These are phyloP conservation scores for Chenopodium quinoa DNA, from an alignment of 148 eudicot genomes.

Conservation along the genomic window DNA sequence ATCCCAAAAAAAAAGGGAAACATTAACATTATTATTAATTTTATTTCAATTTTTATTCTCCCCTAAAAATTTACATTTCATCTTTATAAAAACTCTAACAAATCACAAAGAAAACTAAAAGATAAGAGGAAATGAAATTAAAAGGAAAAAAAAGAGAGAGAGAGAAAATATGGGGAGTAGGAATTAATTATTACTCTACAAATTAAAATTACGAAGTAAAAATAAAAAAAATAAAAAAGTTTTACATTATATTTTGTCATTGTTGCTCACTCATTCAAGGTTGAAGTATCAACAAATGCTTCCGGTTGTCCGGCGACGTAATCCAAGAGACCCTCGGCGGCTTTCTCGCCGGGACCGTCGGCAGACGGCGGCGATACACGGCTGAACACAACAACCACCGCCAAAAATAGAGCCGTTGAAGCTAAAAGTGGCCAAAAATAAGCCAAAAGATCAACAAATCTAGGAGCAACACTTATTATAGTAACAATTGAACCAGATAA, in stretches of 20 bases:
- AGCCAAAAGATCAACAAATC: slow-evolving; percentile 45
- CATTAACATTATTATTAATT: not conserved
- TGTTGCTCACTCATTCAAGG: slow-evolving; percentile 13
- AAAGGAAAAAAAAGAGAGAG: not conserved
- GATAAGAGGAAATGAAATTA: not conserved
- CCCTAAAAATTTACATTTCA: slow-evolving; percentile 14
- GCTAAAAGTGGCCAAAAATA: slow-evolving; percentile 73
- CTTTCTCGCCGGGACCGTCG: slow-evolving; percentile 51
- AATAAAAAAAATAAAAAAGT: slow-evolving; percentile 1
- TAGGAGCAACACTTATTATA: slow-evolving; percentile 42
- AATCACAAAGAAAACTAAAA: not conserved
- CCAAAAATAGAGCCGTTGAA: slow-evolving; percentile 76
- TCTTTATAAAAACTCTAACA: not conserved
- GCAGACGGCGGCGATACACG: slow-evolving; percentile 48
- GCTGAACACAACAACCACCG: slow-evolving; percentile 53
- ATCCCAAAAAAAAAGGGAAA: not conserved
- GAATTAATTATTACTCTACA: slow-evolving; percentile 15
- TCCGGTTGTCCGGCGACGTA: slow-evolving; percentile 58
- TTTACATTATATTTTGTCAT: not conserved
- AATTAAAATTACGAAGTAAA: not conserved
- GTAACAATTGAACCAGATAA: slow-evolving; percentile 22
- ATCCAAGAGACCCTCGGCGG: slow-evolving; percentile 68
- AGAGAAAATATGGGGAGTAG: not conserved
- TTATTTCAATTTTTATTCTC: not conserved
- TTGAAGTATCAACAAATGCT: slow-evolving; percentile 16